These are phyloP conservation scores for Mortierella alpina DNA, from an alignment of 192 early-diverging fungal species.

Conservation along the genomic window DNA sequence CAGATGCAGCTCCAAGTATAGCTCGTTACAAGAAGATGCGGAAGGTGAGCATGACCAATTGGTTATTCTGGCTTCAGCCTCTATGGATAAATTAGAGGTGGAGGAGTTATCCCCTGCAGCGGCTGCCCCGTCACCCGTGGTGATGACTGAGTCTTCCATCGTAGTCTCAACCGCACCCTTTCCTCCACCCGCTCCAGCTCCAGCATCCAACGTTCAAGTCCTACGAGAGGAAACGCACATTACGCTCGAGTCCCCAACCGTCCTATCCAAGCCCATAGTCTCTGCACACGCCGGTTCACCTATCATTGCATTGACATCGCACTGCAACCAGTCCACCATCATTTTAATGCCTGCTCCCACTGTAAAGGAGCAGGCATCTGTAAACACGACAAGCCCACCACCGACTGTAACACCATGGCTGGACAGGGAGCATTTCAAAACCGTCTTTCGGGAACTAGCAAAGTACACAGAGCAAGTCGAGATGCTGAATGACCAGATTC, in stretches of 20 bases:
- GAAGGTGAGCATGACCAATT: neutral
- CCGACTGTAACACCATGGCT: neutral
- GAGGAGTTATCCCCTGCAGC: neutral
- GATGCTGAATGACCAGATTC: conserved; percentile 29
- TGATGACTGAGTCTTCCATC: too few species aligned
- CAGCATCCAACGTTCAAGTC: too few species aligned
- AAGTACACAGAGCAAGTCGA: conserved; percentile 21
- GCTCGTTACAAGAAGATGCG: too few species aligned
- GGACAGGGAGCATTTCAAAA: conserved; percentile 19
- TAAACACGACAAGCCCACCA: neutral
- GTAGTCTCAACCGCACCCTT: too few species aligned
- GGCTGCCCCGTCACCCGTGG: neutral
- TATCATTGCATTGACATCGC: neutral
- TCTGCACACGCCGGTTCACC: neutral
- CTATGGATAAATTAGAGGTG: neutral
- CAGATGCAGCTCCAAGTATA: too few species aligned
- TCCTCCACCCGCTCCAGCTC: too few species aligned
- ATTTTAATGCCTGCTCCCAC: neutral
- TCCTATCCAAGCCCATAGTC: neutral
- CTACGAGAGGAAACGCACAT: too few species aligned
- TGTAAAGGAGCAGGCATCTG: neutral
- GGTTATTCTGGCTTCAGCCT: conserved; percentile 1
- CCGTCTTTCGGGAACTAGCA: conserved; percentile 14
- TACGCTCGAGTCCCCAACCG: too few species aligned
- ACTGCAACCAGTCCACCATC: neutral